A percentile compares a stretch with the other conserved stretches of the same genome.
These are phyloP conservation scores for Lactifluus subvellereus DNA, from an alignment of 768 basidiomycete genomes.

Conservation along the genomic window DNA sequence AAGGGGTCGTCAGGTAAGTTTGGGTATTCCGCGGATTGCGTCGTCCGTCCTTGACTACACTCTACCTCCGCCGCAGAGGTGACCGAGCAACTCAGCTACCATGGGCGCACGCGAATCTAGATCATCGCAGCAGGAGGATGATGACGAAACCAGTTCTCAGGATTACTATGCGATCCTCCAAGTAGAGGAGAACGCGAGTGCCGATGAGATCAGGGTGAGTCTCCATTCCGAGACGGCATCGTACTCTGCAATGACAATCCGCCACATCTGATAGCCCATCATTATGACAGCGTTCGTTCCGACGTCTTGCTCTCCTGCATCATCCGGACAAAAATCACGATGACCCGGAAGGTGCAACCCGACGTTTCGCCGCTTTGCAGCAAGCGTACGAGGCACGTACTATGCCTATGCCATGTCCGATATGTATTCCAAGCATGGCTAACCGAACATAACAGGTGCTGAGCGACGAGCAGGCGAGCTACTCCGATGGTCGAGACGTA, in stretches of 20 bases:
- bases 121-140: slow-evolving; percentile 32
- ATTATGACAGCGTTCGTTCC: slow-evolving; percentile 62
- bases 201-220: slow-evolving; percentile 83
- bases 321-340: slow-evolving; percentile 86
- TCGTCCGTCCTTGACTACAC: neutral
- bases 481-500: neutral
- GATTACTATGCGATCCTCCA: slow-evolving; percentile 84
- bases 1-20: no score
- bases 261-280: slow-evolving; percentile 13
- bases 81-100: slow-evolving; percentile 7
- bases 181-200: slow-evolving; percentile 73
- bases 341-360: slow-evolving; percentile 79
- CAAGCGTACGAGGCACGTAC: slow-evolving; percentile 87
- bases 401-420: neutral
- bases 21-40: neutral
- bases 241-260: neutral
- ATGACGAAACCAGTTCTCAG: slow-evolving; percentile 29
- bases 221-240: neutral
- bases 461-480: slow-evolving; percentile 86
- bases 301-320: slow-evolving; percentile 76
- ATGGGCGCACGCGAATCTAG: slow-evolving; percentile 74
- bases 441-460: slow-evolving; percentile 51
- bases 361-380: slow-evolving; percentile 82
- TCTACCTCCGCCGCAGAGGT: neutral
- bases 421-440: neutral